Evolutionary conservation across 495 filamentous ascomycete genomes (phyloP).

Genomic region (Schizothecium vesticola): DNA sequence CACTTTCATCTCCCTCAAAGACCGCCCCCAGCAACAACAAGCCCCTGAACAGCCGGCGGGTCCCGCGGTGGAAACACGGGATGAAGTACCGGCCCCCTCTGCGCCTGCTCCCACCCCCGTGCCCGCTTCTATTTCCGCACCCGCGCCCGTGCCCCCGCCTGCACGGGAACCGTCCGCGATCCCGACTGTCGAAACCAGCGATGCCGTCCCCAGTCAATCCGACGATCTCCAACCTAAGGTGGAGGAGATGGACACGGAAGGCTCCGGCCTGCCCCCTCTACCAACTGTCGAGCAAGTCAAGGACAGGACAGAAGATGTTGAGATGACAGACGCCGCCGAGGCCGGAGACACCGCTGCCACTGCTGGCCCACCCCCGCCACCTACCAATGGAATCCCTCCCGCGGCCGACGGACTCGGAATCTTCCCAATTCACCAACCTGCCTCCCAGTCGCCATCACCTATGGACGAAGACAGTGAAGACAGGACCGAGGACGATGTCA

Average conservation of each 20-base stretch:
- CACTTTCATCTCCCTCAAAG: constrained; percentile 17
- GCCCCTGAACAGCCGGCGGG: not conserved
- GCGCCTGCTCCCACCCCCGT: not conserved
- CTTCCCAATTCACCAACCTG: constrained; percentile 13
- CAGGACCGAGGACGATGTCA: constrained; percentile 59
- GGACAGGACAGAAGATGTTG: constrained; percentile 24
- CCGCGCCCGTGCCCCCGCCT: not conserved
- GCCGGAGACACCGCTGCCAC: constrained; percentile 31
- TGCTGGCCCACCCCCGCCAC: constrained; percentile 46
- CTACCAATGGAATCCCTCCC: constrained; percentile 4
- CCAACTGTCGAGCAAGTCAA: constrained; percentile 25
- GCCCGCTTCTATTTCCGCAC: not conserved
- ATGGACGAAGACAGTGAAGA: constrained; percentile 42
- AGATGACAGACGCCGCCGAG: constrained; percentile 44
- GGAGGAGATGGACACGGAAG: constrained; percentile 37
- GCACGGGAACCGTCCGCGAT: constrained; percentile 25
- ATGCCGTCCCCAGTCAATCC: constrained; percentile 17
- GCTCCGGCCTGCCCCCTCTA: constrained; percentile 24
- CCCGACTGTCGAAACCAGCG: constrained; percentile 24
- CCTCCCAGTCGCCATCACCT: constrained; percentile 7
- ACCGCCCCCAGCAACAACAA: constrained; percentile 1
- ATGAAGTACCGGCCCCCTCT: constrained; percentile 11
- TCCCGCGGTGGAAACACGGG: not conserved
- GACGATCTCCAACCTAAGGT: constrained; percentile 32
- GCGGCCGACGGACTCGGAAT: constrained; percentile 4